Evolutionary conservation across 2,329 filamentous ascomycete genomes (phyloP).

Genomic region (Scytalidium lignicola): DNA sequence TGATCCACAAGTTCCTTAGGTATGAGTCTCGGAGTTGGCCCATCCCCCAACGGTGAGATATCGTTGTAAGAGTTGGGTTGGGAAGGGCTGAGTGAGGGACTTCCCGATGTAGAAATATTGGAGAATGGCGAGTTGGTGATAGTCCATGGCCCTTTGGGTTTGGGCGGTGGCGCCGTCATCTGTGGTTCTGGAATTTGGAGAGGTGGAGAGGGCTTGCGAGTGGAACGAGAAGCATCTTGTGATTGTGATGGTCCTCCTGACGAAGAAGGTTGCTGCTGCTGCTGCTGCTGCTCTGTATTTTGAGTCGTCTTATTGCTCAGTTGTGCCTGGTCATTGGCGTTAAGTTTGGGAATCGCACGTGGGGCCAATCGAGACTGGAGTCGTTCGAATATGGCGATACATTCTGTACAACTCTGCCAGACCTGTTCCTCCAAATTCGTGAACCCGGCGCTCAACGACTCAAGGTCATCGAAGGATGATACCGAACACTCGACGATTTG

Average conservation of each 20-base stretch:
- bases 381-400: constrained; percentile 18
- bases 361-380: constrained; percentile 13
- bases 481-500: constrained; percentile 17
- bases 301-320: constrained; percentile 9
- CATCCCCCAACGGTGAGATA: constrained; percentile 13
- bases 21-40: constrained; percentile 12
- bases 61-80: constrained; percentile 6
- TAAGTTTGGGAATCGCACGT: constrained; percentile 1
- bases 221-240: not conserved
- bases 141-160: constrained; percentile 16
- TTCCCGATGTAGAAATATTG: constrained; percentile 6
- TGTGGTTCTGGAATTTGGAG: not conserved
- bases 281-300: not conserved
- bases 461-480: constrained; percentile 22
- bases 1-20: constrained; percentile 18
- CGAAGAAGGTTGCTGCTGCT: too few species aligned
- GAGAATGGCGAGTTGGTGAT: constrained; percentile 12
- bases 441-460: constrained; percentile 20
- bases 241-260: not conserved
- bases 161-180: constrained; percentile 5
- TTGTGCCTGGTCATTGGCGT: constrained; percentile 8
- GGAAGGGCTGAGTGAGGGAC: constrained; percentile 3
- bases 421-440: constrained; percentile 15
- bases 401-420: constrained; percentile 18
- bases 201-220: not conserved